Percentiles rank a stretch among this genome's conserved stretches.
Conservation (phyloP, 164 flowering plant genomes). For the Saururus chinensis region DNA sequence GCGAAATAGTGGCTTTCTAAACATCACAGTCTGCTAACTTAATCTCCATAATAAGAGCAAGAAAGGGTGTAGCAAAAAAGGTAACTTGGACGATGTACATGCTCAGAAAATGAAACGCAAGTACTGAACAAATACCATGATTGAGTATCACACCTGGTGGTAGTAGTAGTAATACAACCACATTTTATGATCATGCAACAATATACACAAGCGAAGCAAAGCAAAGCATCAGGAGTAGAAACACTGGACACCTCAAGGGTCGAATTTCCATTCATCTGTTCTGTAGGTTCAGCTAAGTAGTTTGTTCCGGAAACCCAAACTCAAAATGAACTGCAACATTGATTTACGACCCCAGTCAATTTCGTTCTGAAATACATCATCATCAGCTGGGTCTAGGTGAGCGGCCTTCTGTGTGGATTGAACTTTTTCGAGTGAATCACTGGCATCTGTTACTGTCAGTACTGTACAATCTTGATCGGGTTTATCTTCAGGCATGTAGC, state of each 20-base stretch:
- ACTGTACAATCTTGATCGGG: background rate
- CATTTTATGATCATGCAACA: too few species aligned
- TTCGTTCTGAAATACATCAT: constrained; percentile 19
- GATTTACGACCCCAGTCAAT: constrained; percentile 34
- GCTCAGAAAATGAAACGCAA: too few species aligned
- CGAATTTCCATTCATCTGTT: background rate
- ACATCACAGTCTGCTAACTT: too few species aligned
- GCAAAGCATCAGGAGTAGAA: background rate
- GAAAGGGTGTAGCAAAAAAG: too few species aligned
- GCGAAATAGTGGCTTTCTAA: too few species aligned
- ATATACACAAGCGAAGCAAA: background rate
- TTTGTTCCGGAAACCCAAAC: constrained; percentile 14
- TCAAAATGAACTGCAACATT: constrained; percentile 24
- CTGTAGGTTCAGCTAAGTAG: constrained; percentile 1
- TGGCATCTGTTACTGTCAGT: constrained; percentile 1
- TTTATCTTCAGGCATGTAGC: background rate
- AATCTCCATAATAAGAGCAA: too few species aligned
- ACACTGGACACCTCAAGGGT: background rate
- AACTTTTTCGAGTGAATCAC: constrained; percentile 2
- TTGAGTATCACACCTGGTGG: too few species aligned
- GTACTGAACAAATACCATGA: too few species aligned
- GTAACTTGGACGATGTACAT: too few species aligned
- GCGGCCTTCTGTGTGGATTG: constrained; percentile 1
- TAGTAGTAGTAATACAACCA: too few species aligned
- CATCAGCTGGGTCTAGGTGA: background rate